Evolutionary conservation across 2,329 filamentous ascomycete species (phyloP).

Genomic region (Nemania sp.): DNA sequence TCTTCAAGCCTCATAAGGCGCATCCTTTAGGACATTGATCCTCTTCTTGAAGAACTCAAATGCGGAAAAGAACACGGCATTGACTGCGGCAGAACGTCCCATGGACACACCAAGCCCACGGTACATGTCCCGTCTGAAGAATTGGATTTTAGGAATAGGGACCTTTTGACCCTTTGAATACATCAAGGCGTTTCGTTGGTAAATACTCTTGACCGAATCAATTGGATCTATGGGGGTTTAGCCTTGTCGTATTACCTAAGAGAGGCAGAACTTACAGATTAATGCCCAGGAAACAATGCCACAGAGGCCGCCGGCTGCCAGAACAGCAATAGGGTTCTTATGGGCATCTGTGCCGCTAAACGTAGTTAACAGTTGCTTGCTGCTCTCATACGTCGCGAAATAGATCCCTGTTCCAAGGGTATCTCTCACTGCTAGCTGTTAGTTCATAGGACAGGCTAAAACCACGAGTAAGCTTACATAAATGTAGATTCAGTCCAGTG

Average conservation of each 20-base stretch:
- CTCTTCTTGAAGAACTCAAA: constrained; percentile 86
- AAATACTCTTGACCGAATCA: constrained; percentile 86
- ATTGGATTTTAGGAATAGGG: constrained; percentile 78
- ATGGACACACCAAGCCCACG: constrained; percentile 86
- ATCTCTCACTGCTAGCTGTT: constrained; percentile 72
- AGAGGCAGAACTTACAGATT: constrained; percentile 69
- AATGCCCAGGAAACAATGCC: constrained; percentile 86
- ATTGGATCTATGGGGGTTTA: constrained; percentile 68
- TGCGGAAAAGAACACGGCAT: constrained; percentile 89
- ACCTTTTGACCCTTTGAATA: constrained; percentile 74
- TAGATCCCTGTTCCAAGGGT: constrained; percentile 87
- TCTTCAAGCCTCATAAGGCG: constrained; percentile 34
- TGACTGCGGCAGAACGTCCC: constrained; percentile 83
- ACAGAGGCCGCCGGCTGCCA: constrained; percentile 82
- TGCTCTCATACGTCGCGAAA: constrained; percentile 89
- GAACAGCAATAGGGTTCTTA: constrained; percentile 83
- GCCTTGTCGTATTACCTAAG: constrained; percentile 7
- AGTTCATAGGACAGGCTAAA: constrained; percentile 29
- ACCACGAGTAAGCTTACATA: constrained; percentile 67
- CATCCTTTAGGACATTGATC: constrained; percentile 67
- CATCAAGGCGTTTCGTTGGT: constrained; percentile 83
- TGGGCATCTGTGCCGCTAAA: constrained; percentile 77
- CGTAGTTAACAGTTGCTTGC: constrained; percentile 83
- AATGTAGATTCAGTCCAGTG: constrained; percentile 82
- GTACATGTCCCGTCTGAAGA: constrained; percentile 83